These are phyloP conservation scores for Aspergillus sp. DNA, from an alignment of 2,329 filamentous ascomycete species.

Conservation along the genomic window DNA sequence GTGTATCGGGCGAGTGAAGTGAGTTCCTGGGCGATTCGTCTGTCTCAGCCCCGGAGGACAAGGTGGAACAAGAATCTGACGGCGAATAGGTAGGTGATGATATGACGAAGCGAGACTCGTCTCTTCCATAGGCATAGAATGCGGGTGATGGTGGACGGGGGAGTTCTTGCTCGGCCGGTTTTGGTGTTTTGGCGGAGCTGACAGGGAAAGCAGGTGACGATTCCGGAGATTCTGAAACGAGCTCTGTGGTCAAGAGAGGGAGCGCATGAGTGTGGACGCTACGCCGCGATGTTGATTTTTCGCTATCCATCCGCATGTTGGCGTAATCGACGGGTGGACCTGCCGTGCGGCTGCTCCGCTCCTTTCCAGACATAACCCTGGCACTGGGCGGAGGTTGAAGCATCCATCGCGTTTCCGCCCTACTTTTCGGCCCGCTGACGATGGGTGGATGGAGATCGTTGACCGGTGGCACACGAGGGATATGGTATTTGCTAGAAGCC, in stretches of 20 bases:
- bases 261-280: slow-evolving; percentile 10
- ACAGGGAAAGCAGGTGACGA: background rate
- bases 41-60: slow-evolving; percentile 26
- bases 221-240: background rate
- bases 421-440: slow-evolving; percentile 69
- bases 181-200: slow-evolving; percentile 6
- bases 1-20: slow-evolving; percentile 36
- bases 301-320: slow-evolving; percentile 13
- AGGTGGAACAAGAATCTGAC: slow-evolving; percentile 33
- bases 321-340: slow-evolving; percentile 20
- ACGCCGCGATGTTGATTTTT: slow-evolving; percentile 5
- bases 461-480: slow-evolving; percentile 66
- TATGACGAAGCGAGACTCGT: slow-evolving; percentile 24
- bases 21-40: slow-evolving; percentile 28
- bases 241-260: slow-evolving; percentile 14
- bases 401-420: slow-evolving; percentile 82
- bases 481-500: slow-evolving; percentile 58
- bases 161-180: background rate
- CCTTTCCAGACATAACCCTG: slow-evolving; percentile 86
- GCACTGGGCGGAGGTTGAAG: slow-evolving; percentile 86
- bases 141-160: slow-evolving; percentile 21
- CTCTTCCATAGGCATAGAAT: slow-evolving; percentile 17
- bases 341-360: slow-evolving; percentile 37
- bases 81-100: slow-evolving; percentile 24
- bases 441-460: slow-evolving; percentile 86